Conservation (phyloP, 148 eudicot species). For the Pharnaceum exiguum region DNA sequence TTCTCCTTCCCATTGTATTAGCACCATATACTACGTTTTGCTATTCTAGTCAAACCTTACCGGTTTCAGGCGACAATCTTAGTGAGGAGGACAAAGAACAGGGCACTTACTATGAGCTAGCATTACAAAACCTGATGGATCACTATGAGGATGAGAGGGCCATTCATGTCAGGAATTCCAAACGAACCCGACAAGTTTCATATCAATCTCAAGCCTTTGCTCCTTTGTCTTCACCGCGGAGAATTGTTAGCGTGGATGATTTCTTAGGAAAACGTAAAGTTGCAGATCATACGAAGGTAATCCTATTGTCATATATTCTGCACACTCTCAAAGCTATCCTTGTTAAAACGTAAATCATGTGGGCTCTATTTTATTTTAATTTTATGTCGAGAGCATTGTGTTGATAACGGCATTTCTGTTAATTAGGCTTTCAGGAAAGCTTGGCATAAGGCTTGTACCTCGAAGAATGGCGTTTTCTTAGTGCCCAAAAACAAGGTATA, state of each 20-base stretch:
- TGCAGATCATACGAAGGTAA: slow-evolving; percentile 40
- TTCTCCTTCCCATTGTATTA: neutral
- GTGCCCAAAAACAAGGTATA: slow-evolving; percentile 56
- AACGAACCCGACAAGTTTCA: neutral
- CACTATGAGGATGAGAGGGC: neutral
- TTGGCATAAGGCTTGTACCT: slow-evolving; percentile 63
- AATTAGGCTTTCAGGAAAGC: slow-evolving; percentile 64
- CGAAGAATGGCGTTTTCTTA: slow-evolving; percentile 32
- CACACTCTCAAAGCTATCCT: no score
- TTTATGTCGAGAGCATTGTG: no score
- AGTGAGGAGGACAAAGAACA: neutral
- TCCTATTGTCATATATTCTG: neutral
- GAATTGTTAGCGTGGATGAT: slow-evolving; percentile 38
- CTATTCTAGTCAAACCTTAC: no score
- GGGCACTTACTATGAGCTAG: neutral
- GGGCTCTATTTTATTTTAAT: no score
- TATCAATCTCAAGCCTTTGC: neutral
- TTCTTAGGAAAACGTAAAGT: slow-evolving; percentile 26
- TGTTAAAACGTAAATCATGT: no score
- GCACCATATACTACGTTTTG: no score
- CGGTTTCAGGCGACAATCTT: no score
- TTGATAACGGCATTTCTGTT: no score
- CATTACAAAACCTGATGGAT: no score
- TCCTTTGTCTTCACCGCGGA: slow-evolving; percentile 15
- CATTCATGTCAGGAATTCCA: neutral